Conservation (phyloP, 805 yeast genomes). For the Cyberlindnera xishuangbannaensis region DNA sequence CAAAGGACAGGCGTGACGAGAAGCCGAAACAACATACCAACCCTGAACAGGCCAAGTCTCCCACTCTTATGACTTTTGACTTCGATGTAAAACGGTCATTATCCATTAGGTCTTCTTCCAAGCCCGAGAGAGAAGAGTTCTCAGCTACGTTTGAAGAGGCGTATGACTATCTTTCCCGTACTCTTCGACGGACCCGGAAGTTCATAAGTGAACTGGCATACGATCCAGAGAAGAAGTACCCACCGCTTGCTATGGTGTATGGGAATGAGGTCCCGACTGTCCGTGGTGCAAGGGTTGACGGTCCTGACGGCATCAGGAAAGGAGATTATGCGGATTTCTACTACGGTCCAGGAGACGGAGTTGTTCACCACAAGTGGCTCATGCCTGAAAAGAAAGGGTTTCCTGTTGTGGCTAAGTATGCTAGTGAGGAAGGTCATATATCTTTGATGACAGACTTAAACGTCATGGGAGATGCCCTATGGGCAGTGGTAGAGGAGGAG, state of each 20-base stretch:
- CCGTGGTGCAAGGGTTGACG: slow-evolving; percentile 65
- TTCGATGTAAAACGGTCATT: slow-evolving; percentile 18
- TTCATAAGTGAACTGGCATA: slow-evolving; percentile 53
- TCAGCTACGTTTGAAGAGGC: slow-evolving; percentile 44
- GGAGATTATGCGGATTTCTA: slow-evolving; percentile 74
- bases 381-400: slow-evolving; percentile 77
- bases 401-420: slow-evolving; percentile 62
- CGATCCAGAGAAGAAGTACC: slow-evolving; percentile 51
- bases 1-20: slow-evolving; percentile 13
- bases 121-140: slow-evolving; percentile 16
- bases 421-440: slow-evolving; percentile 70
- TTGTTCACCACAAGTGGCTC: slow-evolving; percentile 74
- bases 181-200: slow-evolving; percentile 52
- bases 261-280: slow-evolving; percentile 84
- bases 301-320: slow-evolving; percentile 52
- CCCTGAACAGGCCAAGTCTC: slow-evolving; percentile 1
- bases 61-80: slow-evolving; percentile 5
- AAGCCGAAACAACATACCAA: slow-evolving; percentile 2
- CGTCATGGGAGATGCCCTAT: slow-evolving; percentile 66
- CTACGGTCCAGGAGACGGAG: slow-evolving; percentile 94
- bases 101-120: slow-evolving; percentile 9
- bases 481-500: slow-evolving; percentile 58
- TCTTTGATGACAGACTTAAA: slow-evolving; percentile 69
- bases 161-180: slow-evolving; percentile 54
- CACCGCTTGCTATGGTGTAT: slow-evolving; percentile 79